Evolutionary conservation across 164 flowering plant species (phyloP), one percentile per base, ranked within the genome.

Genomic region (Aristolochia californica): DNA sequence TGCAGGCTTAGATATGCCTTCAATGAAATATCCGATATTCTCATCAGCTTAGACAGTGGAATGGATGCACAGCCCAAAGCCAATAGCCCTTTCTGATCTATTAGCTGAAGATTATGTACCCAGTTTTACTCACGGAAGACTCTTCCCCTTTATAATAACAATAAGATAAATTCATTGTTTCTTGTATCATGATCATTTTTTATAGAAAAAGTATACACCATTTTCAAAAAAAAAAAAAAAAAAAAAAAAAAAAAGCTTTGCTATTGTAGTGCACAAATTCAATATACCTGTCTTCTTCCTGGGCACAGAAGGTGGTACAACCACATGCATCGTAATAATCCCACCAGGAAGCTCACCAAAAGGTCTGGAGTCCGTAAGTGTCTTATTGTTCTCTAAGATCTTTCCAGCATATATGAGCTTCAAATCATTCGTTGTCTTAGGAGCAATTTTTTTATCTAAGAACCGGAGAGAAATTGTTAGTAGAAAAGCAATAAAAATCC

Each of bases 321-420:
- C 70, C 25, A 77, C 81, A 67, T 77, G 81, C 81, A 77, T 77
- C 51, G 75, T 77, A 34, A 72, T 75, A 26, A 68, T 69, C 28
- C 72, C 78, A 24, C 71, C 68, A 0, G 71, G 72, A 59, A 68
- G 68, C 56, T 77, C 78, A 53, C 71, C 76, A 53, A 70, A 68
- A 30, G 81, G 81, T 71, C 62, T 70, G 55, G 73, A 74, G 59
- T 77, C 77, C 24, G 68, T 72, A 14, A 75, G 66, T 24, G 76
- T 70, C 63, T 64, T 72, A 65, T 60, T 72, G 72, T 77, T 75
- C 47, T 77, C 81, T 68, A 77, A 68, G 12, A 77, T 70, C 61
- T 72, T 72, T 24, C 81, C 81, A 23, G 70, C 72, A 67, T 72
- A 64, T 23, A 77, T 77, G 43, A 77, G 70, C 55, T 75, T 77